Base-by-base conservation (phyloP, 345 rosid species). In the Psidium guajava region DNA sequence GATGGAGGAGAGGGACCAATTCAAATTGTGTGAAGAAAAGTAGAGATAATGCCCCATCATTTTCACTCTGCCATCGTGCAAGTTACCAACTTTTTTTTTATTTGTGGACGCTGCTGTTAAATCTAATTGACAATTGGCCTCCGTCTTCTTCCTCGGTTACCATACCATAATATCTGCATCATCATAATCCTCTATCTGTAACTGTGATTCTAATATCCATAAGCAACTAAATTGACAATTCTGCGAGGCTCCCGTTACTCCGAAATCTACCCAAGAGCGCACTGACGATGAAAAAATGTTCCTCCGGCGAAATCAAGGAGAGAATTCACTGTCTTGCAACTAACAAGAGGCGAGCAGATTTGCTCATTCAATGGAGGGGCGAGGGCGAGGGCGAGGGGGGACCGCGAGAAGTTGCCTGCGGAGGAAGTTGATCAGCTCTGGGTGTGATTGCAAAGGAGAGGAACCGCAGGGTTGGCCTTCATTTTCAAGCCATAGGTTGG, bases 401-500 rank as follows among this genome's bases (percentile, higher is more conserved):
- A 83, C 88, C 85, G 59, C 54, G 14, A 58, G 74, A 52, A 49
- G 54, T 59, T 6, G 74, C 55, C 54, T n/a, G 55, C 69, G 28
- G 15, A 40, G 59, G 75, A 54, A 85, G 49, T 85, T 22, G 82
- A 73, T 58, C 56, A 44, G 24, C 82, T 80, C 36, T n/a, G 16
- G 42, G 42, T 75, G 69, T 59, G 61, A 82, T 69, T 69, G 59
- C 86, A 84, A 84, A 87, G 87, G 82, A 85, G 86, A 85, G 84
- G 83, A 80, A 86, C 85, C 86, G 84, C 52, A 52, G 85, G 85
- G 77, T 83, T 52, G 82, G 86, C 88, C 77, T 89, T 91, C 89
- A 20, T 73, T 90, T 88, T 89, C 92, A 90, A 86, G 91, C 91
- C 91, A 89, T 82, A 82, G 59, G 83, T 64, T 86, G 82, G 21